Base-by-base conservation (phyloP, 768 basidiomycete species). In the Harrya chromipes region DNA sequence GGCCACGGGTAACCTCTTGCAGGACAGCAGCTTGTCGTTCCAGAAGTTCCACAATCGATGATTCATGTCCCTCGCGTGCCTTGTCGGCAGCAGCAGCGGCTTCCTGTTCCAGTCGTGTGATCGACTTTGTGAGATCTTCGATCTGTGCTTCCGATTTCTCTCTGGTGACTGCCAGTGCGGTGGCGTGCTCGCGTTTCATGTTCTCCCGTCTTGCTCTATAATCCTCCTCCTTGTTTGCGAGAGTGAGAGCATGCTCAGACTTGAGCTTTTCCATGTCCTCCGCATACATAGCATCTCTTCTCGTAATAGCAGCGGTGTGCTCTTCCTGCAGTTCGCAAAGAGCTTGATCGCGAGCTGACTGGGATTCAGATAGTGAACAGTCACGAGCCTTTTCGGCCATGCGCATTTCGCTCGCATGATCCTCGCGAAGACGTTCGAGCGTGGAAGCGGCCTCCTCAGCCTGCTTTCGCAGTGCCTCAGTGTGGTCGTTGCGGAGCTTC, bases 321-420 rank as follows among this genome's bases (percentile, higher is more conserved):
- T 87, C 88, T 16, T 85, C 83, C 59, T 86, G 85, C 23, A 93
- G 74, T 24, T 77, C 78, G 46, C 82, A 72, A 46, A 94, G 66
- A 21, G 82, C 81, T 9, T 75, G 51, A 37, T 78, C 77, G 48
- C 82, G 82, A 36, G 85, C 75, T 12, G 84, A 83, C 64, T 90
- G 75, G 5, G 88, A 87, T 61, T 87, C 87, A 8, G 84, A 79
- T 23, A 92, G 70, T 3, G 82, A 80, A 27, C 87, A 89, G 54
- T 90, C 81, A 20, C 81, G 80, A 21, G 86, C 74, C 51, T 90
- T 84, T 65, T 94, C 87, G 1, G 78, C 74, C 75, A 88, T 81
- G 41, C 85, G 80, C 31, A 92, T 69, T 58, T 83, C 83, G 29
- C 78, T 80, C 29, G 80, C 79, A 62, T 94, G 91, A 57, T 93